These are phyloP conservation scores for Truncatella angustata DNA, from an alignment of 2,329 filamentous ascomycete species.

Conservation along the genomic window DNA sequence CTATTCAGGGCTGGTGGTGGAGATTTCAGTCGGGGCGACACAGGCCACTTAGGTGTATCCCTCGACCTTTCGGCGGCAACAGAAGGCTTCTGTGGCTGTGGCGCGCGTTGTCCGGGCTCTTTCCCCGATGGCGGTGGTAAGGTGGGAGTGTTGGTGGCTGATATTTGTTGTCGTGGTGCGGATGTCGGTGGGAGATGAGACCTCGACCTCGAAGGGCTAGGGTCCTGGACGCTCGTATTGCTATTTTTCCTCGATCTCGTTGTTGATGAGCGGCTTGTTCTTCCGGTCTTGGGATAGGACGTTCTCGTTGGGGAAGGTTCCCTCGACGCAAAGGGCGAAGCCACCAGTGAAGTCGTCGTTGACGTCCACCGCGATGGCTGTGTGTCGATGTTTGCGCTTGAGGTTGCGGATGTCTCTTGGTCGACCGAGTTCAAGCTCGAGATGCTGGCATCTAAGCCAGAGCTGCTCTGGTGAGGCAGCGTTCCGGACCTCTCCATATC, in stretches of 20 bases:
- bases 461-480: slow-evolving; percentile 23
- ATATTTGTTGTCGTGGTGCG: slow-evolving; percentile 62
- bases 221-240: slow-evolving; percentile 58
- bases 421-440: slow-evolving; percentile 30
- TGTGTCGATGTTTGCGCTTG: slow-evolving; percentile 29
- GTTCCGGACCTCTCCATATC: slow-evolving; percentile 15
- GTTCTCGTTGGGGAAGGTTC: slow-evolving; percentile 28
- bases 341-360: slow-evolving; percentile 27
- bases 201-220: slow-evolving; percentile 53
- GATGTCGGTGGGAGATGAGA: slow-evolving; percentile 53
- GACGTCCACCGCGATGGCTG: slow-evolving; percentile 32
- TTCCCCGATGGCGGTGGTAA: slow-evolving; percentile 55
- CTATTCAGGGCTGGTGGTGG: slow-evolving; percentile 62
- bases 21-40: slow-evolving; percentile 74
- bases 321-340: slow-evolving; percentile 28
- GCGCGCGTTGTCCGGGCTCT: slow-evolving; percentile 61
- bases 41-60: slow-evolving; percentile 69
- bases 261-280: slow-evolving; percentile 26
- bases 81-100: slow-evolving; percentile 61
- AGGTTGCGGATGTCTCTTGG: slow-evolving; percentile 29
- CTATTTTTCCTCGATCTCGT: slow-evolving; percentile 65
- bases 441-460: slow-evolving; percentile 29
- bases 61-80: slow-evolving; percentile 45
- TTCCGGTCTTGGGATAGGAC: slow-evolving; percentile 17
- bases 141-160: slow-evolving; percentile 65